Evolutionary conservation across 2,329 filamentous ascomycete species (phyloP), one percentile per base, ranked within the genome.

Genomic region (Tolypocladium paradoxum): DNA sequence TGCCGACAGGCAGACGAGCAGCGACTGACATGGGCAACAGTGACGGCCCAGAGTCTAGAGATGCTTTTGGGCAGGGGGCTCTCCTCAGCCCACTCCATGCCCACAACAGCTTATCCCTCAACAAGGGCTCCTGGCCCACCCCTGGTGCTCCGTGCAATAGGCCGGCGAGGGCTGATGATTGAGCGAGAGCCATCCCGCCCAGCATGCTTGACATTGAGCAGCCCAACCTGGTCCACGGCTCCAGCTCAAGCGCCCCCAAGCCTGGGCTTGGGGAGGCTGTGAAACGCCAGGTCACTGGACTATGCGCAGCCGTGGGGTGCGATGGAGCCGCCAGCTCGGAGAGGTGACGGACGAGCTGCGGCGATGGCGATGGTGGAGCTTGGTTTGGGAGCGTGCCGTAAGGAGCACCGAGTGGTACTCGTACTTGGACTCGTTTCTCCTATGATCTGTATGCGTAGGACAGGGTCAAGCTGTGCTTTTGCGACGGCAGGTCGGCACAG

Each of bases 41-140:
- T n/a, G n/a, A n/a, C n/a, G n/a, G n/a, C n/a, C n/a, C n/a, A n/a
- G n/a, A n/a, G n/a, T n/a, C n/a, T n/a, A n/a, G n/a, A n/a, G 40
- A 31, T 46, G 43, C 43, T 31, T 31, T 46, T 27, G 27, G 27
- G 24, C 43, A 35, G 38, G 38, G 38, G 35, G 18, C 3, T 12
- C 29, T 46, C 33, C 51, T 20, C n/a, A n/a, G 38, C 37, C 48
- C 29, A 34, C 35, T 40, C 47, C 53, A 50, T 52, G 34, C 49
- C 53, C 50, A 52, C 53, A 35, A 18, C 50, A 52, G 46, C 37
- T 54, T 54, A 45, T 52, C 35, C 43, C 49, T 50, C 53, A 46
- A 53, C 53, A 49, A 43, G 48, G 40, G 33, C 16, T 49, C 43
- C 43, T 27, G 43, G 43, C 18, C 43, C 2, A 46, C 43, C 27